Evolutionary conservation across 2,329 filamentous ascomycete genomes (phyloP).

Genomic region (Niveomyces coronatus): DNA sequence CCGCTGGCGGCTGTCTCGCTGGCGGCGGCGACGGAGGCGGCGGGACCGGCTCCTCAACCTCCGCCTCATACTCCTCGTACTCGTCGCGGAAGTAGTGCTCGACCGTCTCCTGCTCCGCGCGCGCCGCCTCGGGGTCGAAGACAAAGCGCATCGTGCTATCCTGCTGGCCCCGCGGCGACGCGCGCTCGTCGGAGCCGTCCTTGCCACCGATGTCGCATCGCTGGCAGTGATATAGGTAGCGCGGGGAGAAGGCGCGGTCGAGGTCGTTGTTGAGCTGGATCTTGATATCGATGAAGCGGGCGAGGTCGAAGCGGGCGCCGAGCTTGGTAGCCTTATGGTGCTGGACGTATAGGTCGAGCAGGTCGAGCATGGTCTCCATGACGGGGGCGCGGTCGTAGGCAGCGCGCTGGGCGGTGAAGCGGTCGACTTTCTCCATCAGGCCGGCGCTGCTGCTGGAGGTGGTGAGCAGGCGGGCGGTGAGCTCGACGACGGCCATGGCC

Average conservation of each 20-base stretch:
- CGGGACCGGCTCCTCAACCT: conserved; percentile 56
- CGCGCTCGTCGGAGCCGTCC: conserved; percentile 19
- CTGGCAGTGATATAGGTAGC: conserved; percentile 53
- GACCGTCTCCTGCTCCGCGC: conserved; percentile 58
- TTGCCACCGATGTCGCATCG: conserved; percentile 33
- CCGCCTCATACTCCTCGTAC: conserved; percentile 66
- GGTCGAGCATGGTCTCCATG: conserved; percentile 75
- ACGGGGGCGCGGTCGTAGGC: conserved; percentile 38
- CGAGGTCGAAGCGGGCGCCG: conserved; percentile 60
- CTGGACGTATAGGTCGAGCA: conserved; percentile 87
- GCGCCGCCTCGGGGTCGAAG: conserved; percentile 67
- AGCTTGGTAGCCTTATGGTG: conserved; percentile 65
- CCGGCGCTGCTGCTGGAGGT: conserved; percentile 41
- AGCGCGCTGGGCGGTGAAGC: conserved; percentile 38
- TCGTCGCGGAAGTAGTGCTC: conserved; percentile 60
- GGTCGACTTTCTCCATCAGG: conserved; percentile 38
- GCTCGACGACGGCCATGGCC: conserved; percentile 71
- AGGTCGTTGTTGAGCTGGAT: conserved; percentile 80
- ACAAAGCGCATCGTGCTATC: conserved; percentile 84
- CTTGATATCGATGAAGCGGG: conserved; percentile 75
- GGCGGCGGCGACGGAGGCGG: conserved; percentile 15
- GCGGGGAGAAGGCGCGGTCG: conserved; percentile 48
- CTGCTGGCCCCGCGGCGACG: conserved; percentile 31
- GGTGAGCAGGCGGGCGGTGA: conserved; percentile 69
- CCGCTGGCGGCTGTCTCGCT: not conserved